A percentile compares a stretch with the other conserved stretches of the same genome.
Conservation (phyloP, 306 rosid genomes). For the Trifolium subterraneum region DNA sequence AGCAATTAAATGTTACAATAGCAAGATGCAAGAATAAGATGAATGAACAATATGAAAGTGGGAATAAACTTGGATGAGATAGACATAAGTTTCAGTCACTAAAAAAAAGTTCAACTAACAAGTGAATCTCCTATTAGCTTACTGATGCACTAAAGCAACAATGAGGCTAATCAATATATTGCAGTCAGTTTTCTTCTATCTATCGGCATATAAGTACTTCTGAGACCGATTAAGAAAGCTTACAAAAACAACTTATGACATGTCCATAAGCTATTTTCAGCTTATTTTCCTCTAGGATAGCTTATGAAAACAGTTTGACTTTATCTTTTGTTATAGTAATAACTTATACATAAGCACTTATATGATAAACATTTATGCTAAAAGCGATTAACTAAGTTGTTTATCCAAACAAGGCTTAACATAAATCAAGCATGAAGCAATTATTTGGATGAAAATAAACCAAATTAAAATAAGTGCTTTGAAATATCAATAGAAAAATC, state of each 20-base stretch:
- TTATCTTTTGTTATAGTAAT: not conserved
- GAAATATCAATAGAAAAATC: slow-evolving; percentile 29
- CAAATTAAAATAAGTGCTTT: slow-evolving; percentile 1
- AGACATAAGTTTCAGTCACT: slow-evolving; percentile 1
- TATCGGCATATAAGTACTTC: not conserved
- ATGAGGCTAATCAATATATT: slow-evolving; percentile 6
- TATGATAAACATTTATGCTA: not conserved
- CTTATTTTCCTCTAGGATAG: not conserved
- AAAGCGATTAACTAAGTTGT: not conserved
- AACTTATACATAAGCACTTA: not conserved
- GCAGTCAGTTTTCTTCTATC: not conserved
- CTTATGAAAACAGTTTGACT: not conserved
- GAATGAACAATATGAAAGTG: not conserved
- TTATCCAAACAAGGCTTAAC: not conserved
- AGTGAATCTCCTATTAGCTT: slow-evolving; percentile 12
- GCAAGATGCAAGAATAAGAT: not conserved
- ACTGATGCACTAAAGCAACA: slow-evolving; percentile 24
- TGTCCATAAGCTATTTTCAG: not conserved
- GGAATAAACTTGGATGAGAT: not conserved
- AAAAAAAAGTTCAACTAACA: slow-evolving; percentile 3
- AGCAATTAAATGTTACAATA: slow-evolving; percentile 16
- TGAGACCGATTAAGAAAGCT: not conserved
- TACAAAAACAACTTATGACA: not conserved
- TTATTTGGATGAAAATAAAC: slow-evolving; percentile 23
- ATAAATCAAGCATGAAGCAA: slow-evolving; percentile 24